A percentile compares a stretch with the other conserved stretches of the same genome.
Conservation (phyloP, 2,329 filamentous ascomycete genomes). For the Emergomyces orientalis region DNA sequence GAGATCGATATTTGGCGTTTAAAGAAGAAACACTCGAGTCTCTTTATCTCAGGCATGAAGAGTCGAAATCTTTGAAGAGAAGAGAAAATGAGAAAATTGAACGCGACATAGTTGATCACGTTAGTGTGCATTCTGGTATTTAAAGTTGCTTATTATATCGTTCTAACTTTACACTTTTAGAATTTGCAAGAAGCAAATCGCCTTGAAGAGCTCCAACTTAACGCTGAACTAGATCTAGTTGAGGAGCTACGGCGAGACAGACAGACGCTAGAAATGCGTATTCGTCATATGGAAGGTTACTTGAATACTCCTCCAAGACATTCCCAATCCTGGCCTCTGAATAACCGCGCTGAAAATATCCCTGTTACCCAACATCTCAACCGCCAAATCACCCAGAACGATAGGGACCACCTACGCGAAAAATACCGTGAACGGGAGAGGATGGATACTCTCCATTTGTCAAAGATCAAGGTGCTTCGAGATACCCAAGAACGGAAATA, state of each 20-base stretch:
- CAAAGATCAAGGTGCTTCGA: slow-evolving; percentile 40
- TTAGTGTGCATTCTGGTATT: slow-evolving; percentile 15
- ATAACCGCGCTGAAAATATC: slow-evolving; percentile 10
- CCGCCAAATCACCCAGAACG: slow-evolving; percentile 33
- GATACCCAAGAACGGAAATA: slow-evolving; percentile 37
- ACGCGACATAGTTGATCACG: slow-evolving; percentile 32
- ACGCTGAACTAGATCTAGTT: slow-evolving; percentile 37
- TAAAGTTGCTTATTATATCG: neutral
- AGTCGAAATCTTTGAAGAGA: slow-evolving; percentile 23
- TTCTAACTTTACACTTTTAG: slow-evolving; percentile 19
- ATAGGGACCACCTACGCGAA: slow-evolving; percentile 37
- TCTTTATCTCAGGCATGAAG: slow-evolving; percentile 25
- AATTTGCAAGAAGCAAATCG: slow-evolving; percentile 28
- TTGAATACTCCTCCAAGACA: slow-evolving; percentile 32
- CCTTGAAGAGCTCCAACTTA: slow-evolving; percentile 37
- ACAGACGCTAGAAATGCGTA: slow-evolving; percentile 34
- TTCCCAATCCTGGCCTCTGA: slow-evolving; percentile 11
- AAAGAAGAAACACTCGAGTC: slow-evolving; percentile 25
- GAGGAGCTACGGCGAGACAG: slow-evolving; percentile 39
- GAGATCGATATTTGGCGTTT: slow-evolving; percentile 27
- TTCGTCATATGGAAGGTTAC: slow-evolving; percentile 42
- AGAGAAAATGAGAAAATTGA: slow-evolving; percentile 25
- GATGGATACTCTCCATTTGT: slow-evolving; percentile 37
- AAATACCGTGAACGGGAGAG: slow-evolving; percentile 35
- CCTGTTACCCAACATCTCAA: slow-evolving; percentile 16